Conservation (phyloP, 78 protist species). For the Emiliania huxleyi region DNA sequence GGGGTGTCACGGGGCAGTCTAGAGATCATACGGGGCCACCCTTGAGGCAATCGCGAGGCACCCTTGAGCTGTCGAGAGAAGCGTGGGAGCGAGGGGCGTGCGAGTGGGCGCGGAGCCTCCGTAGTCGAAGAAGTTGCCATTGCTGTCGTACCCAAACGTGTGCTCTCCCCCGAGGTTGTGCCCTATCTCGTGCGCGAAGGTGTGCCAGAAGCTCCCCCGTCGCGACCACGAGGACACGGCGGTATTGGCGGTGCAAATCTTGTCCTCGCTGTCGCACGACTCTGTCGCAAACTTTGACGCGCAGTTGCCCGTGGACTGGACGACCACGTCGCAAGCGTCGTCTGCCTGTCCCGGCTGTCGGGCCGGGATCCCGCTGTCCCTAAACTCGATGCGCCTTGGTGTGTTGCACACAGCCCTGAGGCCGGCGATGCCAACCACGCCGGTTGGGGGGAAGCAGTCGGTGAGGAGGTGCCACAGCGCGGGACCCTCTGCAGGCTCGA, state of each 20-base stretch:
- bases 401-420: not conserved
- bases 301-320: not conserved
- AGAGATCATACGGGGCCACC: too few relatives aligned
- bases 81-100: too few relatives aligned
- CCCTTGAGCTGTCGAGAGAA: too few relatives aligned
- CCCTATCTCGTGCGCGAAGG: constrained; percentile 3
- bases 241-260: not conserved
- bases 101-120: too few relatives aligned
- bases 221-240: not conserved
- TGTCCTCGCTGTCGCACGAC: not conserved
- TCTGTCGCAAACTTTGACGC: not conserved
- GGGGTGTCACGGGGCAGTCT: too few relatives aligned
- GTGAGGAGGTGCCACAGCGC: not conserved
- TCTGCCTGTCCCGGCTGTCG: not conserved
- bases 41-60: too few relatives aligned
- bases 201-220: not conserved
- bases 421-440: not conserved
- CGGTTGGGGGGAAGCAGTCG: not conserved
- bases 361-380: not conserved
- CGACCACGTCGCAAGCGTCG: not conserved
- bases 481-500: not conserved
- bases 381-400: not conserved
- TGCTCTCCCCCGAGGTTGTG: not conserved
- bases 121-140: too few relatives aligned
- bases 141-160: not conserved